These are phyloP conservation scores for Chrysophaeum taylorii DNA, from an alignment of 352 stramenopile genomes.

Conservation along the genomic window DNA sequence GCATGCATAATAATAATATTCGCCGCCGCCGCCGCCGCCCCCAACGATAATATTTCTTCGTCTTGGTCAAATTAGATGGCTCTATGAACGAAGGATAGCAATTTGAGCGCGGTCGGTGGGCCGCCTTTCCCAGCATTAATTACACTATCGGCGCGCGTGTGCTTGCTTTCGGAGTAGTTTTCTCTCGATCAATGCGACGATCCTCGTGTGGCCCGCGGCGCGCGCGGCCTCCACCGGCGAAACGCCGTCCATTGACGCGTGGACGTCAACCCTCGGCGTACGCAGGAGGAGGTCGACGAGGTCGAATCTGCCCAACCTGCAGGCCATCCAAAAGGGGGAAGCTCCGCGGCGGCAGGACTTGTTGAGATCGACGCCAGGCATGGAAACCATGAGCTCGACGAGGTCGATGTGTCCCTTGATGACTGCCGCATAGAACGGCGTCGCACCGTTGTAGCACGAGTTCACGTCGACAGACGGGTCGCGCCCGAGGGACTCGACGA, in stretches of 20 bases:
- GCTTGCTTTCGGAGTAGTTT: too few relatives aligned
- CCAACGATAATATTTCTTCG: too few relatives aligned
- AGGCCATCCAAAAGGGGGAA: slow-evolving; percentile 2
- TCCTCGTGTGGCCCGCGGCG: neutral
- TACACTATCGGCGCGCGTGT: too few relatives aligned
- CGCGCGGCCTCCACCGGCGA: neutral
- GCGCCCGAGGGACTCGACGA: neutral
- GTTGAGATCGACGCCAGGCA: neutral
- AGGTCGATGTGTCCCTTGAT: neutral
- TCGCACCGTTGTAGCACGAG: neutral
- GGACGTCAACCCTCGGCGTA: too few relatives aligned
- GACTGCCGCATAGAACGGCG: slow-evolving; percentile 4
- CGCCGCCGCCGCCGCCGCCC: too few relatives aligned
- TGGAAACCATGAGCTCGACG: neutral
- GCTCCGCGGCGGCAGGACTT: neutral
- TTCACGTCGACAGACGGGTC: slow-evolving; percentile 1
- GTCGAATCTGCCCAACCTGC: neutral
- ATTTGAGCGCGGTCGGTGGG: too few relatives aligned
- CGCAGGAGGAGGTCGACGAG: neutral
- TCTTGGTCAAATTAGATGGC: too few relatives aligned
- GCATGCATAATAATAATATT: too few relatives aligned
- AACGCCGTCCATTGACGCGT: neutral
- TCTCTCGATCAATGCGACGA: too few relatives aligned
- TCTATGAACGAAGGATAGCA: too few relatives aligned
- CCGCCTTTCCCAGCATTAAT: too few relatives aligned